phyloP scores from a whole-genome alignment of 2,329 filamentous ascomycete genomes.

The Colletotrichum gigasporum region DNA sequence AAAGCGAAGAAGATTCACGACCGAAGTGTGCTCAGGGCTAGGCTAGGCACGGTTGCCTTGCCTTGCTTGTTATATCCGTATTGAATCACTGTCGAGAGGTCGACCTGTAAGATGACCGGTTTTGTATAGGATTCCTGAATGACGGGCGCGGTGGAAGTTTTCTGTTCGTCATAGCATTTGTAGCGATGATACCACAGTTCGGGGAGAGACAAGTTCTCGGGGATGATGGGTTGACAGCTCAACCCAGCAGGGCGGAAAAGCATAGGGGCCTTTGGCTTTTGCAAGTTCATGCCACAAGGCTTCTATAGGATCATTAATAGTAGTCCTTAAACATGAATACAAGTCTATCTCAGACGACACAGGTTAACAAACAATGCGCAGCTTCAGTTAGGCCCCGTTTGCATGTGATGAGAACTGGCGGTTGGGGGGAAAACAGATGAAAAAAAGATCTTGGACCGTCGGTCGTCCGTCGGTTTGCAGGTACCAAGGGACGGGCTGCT shows the following conservation, averaged over 20 bases:
- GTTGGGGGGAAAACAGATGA: too few species aligned
- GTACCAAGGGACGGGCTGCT: neutral
- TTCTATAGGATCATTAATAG: slow-evolving; percentile 1
- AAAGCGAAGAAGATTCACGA: neutral
- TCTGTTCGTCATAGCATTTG: slow-evolving; percentile 32
- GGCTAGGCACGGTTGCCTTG: neutral
- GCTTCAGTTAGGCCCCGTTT: too few species aligned
- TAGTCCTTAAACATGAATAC: slow-evolving; percentile 7
- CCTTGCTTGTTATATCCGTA: neutral
- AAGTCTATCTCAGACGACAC: neutral
- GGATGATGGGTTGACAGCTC: neutral
- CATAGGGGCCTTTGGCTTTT: too few species aligned
- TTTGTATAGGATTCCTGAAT: slow-evolving; percentile 17
- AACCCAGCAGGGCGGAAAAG: neutral
- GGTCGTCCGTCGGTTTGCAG: neutral
- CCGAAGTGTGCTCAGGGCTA: neutral
- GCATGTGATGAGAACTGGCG: neutral
- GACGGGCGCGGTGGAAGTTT: slow-evolving; percentile 22
- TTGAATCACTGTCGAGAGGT: neutral
- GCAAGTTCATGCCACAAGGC: too few species aligned
- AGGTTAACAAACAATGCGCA: neutral
- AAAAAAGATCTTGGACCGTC: too few species aligned
- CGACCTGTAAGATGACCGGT: neutral
- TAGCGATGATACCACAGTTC: slow-evolving; percentile 33
- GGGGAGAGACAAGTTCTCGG: slow-evolving; percentile 6